Base-by-base conservation (phyloP, 192 early-diverging fungal genomes). In the Physocladia obscura region DNA sequence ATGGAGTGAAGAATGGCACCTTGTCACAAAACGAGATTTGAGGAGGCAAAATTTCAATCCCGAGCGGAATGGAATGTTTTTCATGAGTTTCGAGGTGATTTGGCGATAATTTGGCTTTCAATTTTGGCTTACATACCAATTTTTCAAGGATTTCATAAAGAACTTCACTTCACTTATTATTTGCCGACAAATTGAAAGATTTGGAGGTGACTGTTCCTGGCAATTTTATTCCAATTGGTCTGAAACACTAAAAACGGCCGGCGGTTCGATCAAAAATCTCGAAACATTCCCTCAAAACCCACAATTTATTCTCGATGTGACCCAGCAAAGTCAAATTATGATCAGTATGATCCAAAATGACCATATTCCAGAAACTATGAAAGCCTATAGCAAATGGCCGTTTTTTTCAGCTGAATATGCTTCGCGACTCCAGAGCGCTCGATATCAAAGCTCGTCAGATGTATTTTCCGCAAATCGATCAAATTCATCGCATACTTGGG, bases 341-440 rank as follows among this genome's bases (percentile, higher is more conserved):
- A 67, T 82, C 36, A 63, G 61, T 21, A 49, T 82, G 13, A 82
- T 82, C 74, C 81, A 82, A 65, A 44, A 69, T 38, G 77, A 82
- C 63, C n/a, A n/a, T n/a, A n/a, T n/a, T n/a, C n/a, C n/a, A n/a
- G n/a, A n/a, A 13, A 19, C 24, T 39, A 11, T n/a, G 17, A 22
- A 17, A 15, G 19, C 15, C 52, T 29, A 17, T 8, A 47, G 44
- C 44, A 47, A 8, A 8, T 8, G 8, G 44, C 11, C 44, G 8
- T 47, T n/a, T 8, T 47, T 47, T 8, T 13, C 44, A 47, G 44
- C 44, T n/a, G n/a, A n/a, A n/a, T n/a, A n/a, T n/a, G n/a, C n/a
- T 47, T n/a, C 44, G 13, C n/a, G 44, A 47, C 44, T 47, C n/a
- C 44, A 15, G 13, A 47, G 44, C 44, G 13, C 44, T 47, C 44